phyloP scores from a whole-genome alignment of 306 rosid species.

The Sophora flavescens region DNA sequence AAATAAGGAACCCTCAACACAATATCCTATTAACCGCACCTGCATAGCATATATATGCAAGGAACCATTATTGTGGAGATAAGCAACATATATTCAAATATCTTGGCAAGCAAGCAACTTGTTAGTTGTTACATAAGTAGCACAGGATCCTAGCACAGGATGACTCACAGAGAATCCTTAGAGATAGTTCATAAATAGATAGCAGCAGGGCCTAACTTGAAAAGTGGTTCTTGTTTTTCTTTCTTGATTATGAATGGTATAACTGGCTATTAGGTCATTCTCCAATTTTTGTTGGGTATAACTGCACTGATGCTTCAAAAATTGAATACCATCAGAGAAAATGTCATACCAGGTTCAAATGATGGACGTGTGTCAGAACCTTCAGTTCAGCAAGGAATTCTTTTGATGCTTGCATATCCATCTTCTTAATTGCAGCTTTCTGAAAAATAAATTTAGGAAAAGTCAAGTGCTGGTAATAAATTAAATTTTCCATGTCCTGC shows the following conservation, averaged over 20 bases:
- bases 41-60: conserved; percentile 45
- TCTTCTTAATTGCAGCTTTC: conserved; percentile 82
- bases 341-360: conserved; percentile 74
- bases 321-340: conserved; percentile 26
- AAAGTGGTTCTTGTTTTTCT: background rate
- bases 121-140: conserved; percentile 15
- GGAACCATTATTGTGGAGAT: conserved; percentile 26
- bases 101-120: conserved; percentile 34
- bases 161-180: background rate
- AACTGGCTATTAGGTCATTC: background rate
- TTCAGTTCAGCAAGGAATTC: conserved; percentile 76
- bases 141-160: background rate
- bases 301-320: background rate
- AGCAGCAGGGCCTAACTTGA: background rate
- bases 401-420: conserved; percentile 88
- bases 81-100: conserved; percentile 17
- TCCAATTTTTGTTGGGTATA: background rate
- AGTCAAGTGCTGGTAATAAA: conserved; percentile 23
- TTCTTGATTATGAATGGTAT: background rate
- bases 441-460: conserved; percentile 33
- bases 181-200: background rate
- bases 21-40: conserved; percentile 81
- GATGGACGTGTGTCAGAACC: conserved; percentile 83
- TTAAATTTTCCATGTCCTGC: conserved; percentile 16
- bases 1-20: conserved; percentile 74